Evolutionary conservation across 108 stramenopile species (phyloP), one percentile per base, ranked within the genome.

Genomic region (Epithemia pelagica): DNA sequence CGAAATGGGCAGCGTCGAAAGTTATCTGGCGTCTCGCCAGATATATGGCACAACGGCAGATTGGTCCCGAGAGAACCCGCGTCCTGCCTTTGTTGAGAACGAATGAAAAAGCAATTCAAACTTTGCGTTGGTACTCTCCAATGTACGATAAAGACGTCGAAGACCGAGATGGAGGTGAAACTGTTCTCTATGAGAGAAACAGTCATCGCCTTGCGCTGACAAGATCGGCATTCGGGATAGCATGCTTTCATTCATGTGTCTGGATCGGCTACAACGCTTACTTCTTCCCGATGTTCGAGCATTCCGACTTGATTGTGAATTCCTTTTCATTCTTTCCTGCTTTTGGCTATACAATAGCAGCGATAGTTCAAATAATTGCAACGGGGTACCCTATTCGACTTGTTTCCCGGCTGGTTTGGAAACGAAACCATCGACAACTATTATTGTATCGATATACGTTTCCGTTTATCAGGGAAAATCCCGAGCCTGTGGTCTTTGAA

Each of bases 231-330:
- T 46, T 46, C 15, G 37, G 10, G 15, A 5, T 46, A 15, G 5
- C 37, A 15, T 46, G 37, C 37, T 10, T 72, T 0, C 72, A 72
- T 46, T 67, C 76, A 8, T 28, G 52, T 18, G 72, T 69, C 51
- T 77, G 76, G 76, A 26, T 65, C 0, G 72, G 76, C 71, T 77
- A 77, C 68, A 32, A 52, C 1, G 28, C 55, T 8, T 71, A 77
- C 54, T 77, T 77, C 28, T 57, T 77, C 1, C 76, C 76, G 18
- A 51, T 67, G 18, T 62, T 77, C 31, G 69, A 77, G 26, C 56
- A 59, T 0, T 68, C 76, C 1, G 52, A 62, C 33, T 28, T 72
- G 5, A 58, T 31, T 25, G 25, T 72, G 52, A 54, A 72, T 58
- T 64, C 72, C 29, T 58, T 72, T 65, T 71, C 76, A 0, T 28